Percentiles rank a stretch among this genome's conserved stretches.
These are phyloP conservation scores for Pythium utonaiense DNA, from an alignment of 352 stramenopile species.

Conservation along the genomic window DNA sequence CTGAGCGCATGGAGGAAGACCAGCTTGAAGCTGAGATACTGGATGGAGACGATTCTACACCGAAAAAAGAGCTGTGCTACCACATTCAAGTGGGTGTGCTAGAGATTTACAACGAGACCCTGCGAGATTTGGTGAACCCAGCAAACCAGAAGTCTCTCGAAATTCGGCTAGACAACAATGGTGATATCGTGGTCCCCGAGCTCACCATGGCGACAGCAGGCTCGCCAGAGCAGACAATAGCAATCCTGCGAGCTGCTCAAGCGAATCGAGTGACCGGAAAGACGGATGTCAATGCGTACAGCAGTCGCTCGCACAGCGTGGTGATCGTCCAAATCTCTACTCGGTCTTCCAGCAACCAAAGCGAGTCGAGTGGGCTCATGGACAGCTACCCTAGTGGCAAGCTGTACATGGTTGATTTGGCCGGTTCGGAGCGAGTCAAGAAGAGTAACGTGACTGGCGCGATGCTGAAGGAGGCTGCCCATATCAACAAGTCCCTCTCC, in stretches of 20 bases:
- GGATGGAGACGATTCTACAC: constrained; percentile 16
- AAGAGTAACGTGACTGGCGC: constrained; percentile 82
- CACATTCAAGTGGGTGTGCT: constrained; percentile 91
- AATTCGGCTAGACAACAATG: constrained; percentile 68
- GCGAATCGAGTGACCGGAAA: constrained; percentile 76
- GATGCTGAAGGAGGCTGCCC: constrained; percentile 94
- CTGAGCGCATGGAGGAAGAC: constrained; percentile 24
- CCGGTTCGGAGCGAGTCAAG: constrained; percentile 93
- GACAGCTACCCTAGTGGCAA: constrained; percentile 73
- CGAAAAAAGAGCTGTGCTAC: constrained; percentile 29
- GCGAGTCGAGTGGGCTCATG: constrained; percentile 35
- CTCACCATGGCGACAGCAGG: constrained; percentile 69
- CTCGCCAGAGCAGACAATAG: constrained; percentile 63
- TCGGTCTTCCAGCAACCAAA: constrained; percentile 16
- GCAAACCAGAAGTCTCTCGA: constrained; percentile 56
- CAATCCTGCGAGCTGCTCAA: constrained; percentile 61
- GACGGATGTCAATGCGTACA: constrained; percentile 89
- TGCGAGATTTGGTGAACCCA: constrained; percentile 88
- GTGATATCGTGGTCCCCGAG: constrained; percentile 72
- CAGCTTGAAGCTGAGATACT: constrained; percentile 30
- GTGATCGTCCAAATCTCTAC: constrained; percentile 90
- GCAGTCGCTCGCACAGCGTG: constrained; percentile 91
- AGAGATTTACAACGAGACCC: constrained; percentile 96
- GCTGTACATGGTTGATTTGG: constrained; percentile 97
- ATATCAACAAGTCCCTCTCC: constrained; percentile 98